Conservation (phyloP, 2,329 filamentous ascomycete species). For the Alternaria angustiovoidea region DNA sequence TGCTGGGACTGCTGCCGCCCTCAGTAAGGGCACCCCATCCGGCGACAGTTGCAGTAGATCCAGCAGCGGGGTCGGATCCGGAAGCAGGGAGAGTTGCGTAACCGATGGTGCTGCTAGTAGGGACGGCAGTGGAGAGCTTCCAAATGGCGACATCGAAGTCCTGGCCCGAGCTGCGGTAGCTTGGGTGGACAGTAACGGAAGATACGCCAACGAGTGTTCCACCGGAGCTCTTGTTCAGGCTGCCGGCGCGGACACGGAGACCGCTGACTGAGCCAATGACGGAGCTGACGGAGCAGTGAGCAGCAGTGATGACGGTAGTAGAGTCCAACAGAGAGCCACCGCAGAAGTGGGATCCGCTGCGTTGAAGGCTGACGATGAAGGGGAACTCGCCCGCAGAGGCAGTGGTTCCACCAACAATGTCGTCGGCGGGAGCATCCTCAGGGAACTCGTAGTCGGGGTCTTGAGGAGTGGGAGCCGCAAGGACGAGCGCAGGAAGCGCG, state of each 20-base stretch:
- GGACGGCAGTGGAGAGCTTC: conserved; percentile 34
- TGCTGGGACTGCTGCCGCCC: conserved; percentile 18
- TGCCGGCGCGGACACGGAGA: conserved; percentile 30
- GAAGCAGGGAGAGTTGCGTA: conserved; percentile 34
- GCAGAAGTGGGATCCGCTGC: conserved; percentile 34
- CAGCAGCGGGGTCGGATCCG: conserved; percentile 33
- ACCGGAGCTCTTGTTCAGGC: conserved; percentile 28
- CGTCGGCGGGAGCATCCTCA: conserved; percentile 9
- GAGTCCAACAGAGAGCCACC: conserved; percentile 39
- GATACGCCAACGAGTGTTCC: conserved; percentile 31
- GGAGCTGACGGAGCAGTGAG: conserved; percentile 34
- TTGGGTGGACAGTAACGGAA: conserved; percentile 30
- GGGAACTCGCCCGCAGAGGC: conserved; percentile 38
- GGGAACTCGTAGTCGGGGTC: conserved; percentile 18
- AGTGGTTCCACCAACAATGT: conserved; percentile 38
- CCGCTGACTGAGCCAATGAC: conserved; percentile 21
- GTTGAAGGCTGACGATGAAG: conserved; percentile 38
- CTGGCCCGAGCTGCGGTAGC: conserved; percentile 22
- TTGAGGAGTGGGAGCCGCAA: conserved; percentile 35
- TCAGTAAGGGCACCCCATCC: conserved; percentile 35
- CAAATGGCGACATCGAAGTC: conserved; percentile 38
- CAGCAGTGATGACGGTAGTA: conserved; percentile 41
- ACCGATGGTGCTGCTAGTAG: conserved; percentile 33
- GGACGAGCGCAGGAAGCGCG: conserved; percentile 30
- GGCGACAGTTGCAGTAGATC: conserved; percentile 30